phyloP scores from a whole-genome alignment of 2,329 filamentous ascomycete species.

The Coleophoma cylindrospora region DNA sequence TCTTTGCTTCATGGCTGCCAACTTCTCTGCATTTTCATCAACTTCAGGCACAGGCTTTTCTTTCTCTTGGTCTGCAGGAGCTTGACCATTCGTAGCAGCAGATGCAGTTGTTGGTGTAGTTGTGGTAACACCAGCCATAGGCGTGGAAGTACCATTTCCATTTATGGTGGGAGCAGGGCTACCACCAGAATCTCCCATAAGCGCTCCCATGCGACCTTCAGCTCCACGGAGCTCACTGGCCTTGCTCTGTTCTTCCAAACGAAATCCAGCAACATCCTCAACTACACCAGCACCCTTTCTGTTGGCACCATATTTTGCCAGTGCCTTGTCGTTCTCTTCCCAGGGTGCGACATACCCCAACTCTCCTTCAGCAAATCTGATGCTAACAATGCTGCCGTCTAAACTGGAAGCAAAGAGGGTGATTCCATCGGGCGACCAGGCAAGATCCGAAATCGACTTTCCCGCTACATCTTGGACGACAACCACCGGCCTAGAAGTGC shows the following conservation, averaged over 20 bases:
- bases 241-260: conserved; percentile 87
- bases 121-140: conserved; percentile 14
- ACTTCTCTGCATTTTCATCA: conserved; percentile 52
- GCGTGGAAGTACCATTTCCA: conserved; percentile 19
- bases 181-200: conserved; percentile 78
- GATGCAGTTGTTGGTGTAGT: conserved; percentile 4
- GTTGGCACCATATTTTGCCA: conserved; percentile 88
- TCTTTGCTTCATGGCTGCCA: conserved; percentile 76
- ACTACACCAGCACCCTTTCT: conserved; percentile 85
- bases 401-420: conserved; percentile 81
- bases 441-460: conserved; percentile 90
- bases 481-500: conserved; percentile 83
- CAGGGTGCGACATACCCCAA: conserved; percentile 81
- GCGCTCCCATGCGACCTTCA: conserved; percentile 93
- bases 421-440: conserved; percentile 90
- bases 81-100: conserved; percentile 17
- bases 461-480: conserved; percentile 83
- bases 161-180: conserved; percentile 22
- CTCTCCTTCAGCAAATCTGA: conserved; percentile 81
- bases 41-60: conserved; percentile 9
- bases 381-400: conserved; percentile 80
- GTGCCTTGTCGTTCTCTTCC: conserved; percentile 85
- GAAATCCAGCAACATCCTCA: conserved; percentile 84
- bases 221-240: conserved; percentile 84
- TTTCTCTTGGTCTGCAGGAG: conserved; percentile 31